These are phyloP conservation scores for Coprinopsis marcescibilis DNA, from an alignment of 768 basidiomycete species.

Conservation along the genomic window DNA sequence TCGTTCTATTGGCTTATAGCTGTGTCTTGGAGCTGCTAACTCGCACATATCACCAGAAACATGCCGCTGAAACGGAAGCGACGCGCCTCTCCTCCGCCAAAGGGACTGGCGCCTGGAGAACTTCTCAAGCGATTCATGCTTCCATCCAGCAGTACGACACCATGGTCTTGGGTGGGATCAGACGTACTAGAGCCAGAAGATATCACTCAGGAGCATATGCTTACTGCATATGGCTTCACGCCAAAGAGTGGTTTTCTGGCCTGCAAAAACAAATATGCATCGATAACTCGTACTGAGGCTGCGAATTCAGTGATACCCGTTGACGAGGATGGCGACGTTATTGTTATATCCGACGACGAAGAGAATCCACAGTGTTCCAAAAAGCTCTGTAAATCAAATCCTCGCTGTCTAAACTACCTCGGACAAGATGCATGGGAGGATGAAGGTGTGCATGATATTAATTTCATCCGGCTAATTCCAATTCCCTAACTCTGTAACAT, in stretches of 20 bases:
- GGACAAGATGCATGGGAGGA: conserved; percentile 81
- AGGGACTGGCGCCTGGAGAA: conserved; percentile 58
- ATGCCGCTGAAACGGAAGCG: conserved; percentile 61
- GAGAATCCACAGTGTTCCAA: conserved; percentile 43
- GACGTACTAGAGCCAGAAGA: conserved; percentile 48
- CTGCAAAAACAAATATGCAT: conserved; percentile 54
- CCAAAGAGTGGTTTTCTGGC: conserved; percentile 40
- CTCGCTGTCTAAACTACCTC: conserved; percentile 83
- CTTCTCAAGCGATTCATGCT: conserved; percentile 53
- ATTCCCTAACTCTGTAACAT: neutral
- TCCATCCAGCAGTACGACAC: conserved; percentile 34
- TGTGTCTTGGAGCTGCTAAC: neutral
- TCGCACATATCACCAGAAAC: neutral
- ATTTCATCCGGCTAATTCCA: neutral
- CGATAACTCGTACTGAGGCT: conserved; percentile 10
- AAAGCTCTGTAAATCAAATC: conserved; percentile 67
- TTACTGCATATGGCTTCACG: conserved; percentile 65
- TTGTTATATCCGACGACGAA: conserved; percentile 69
- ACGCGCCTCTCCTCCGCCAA: conserved; percentile 37
- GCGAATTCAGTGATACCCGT: conserved; percentile 35
- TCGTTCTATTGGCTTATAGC: too few relatives aligned
- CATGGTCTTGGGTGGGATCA: conserved; percentile 82
- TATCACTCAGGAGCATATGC: conserved; percentile 63
- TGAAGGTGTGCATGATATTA: conserved; percentile 40
- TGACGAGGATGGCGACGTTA: conserved; percentile 59